Evolutionary conservation across 2,329 filamentous ascomycete genomes (phyloP), one percentile per base, ranked within the genome.

Genomic region (Neofusicoccum laricinum): DNA sequence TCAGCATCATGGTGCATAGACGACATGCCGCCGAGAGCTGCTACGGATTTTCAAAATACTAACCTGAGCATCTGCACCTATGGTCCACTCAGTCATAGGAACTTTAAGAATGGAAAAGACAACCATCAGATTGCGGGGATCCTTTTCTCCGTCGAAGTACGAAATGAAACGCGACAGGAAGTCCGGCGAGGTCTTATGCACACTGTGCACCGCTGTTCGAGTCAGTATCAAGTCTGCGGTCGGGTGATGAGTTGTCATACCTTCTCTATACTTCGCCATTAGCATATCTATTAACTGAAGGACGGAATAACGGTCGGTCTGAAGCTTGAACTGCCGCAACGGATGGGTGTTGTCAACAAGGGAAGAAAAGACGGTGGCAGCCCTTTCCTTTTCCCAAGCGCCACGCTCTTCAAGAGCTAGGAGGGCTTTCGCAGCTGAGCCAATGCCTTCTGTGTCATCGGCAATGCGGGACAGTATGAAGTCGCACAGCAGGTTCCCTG

Each of bases 111-210:
- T 84, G 0, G 88, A 90, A 70, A 90, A 90, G 1, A 89, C 84
- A 55, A 90, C 80, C 88, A 90, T 90, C 32, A 90, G 76, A 70
- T 90, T 90, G 32, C 88, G 81, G 0, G 88, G 88, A 68, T 90
- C 88, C 70, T 90, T 89, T 73, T 90, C 88, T 64, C 87, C 87
- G 15, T 86, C 85, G 70, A 90, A 87, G 66, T 89, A 84, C 64
- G 87, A 82, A 59, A 88, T 85, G 67, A 89, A 86, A 3, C 83
- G 85, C 2, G 85, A 77, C 62, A 90, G 76, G 67, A 88, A 88
- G 65, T 85, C 81, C 8, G 73, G 72, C n/a, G 68, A 71, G 17
- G 71, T 67, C 55, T 87, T 81, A 38, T 86, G 84, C 70, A 89
- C 81, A 11, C 82, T 67, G 50, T 77, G 72, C 79, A 88, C 73